These are phyloP conservation scores for Vicia villosa DNA, from an alignment of 306 rosid species.

Conservation along the genomic window DNA sequence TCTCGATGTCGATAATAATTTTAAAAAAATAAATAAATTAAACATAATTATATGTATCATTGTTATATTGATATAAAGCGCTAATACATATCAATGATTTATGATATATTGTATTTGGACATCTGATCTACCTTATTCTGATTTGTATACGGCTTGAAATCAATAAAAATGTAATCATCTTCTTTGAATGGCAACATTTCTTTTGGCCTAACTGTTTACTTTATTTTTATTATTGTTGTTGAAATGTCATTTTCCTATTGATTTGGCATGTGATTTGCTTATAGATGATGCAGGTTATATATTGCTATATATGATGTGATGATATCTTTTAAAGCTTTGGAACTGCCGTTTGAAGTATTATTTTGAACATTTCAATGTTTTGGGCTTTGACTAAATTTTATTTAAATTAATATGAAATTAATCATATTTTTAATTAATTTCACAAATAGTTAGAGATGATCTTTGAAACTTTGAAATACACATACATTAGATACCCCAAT, in stretches of 20 bases:
- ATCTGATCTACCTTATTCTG: too few species aligned
- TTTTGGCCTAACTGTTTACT: neutral
- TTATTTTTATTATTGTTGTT: neutral
- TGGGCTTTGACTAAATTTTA: slow-evolving; percentile 17
- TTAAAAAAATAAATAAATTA: too few species aligned
- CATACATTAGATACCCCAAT: neutral
- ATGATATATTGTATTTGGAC: too few species aligned
- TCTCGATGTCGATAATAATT: too few species aligned
- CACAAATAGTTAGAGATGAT: neutral
- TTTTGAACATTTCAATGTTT: slow-evolving; percentile 16
- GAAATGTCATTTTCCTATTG: neutral
- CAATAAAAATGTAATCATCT: too few species aligned
- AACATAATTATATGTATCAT: too few species aligned
- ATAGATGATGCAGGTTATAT: too few species aligned
- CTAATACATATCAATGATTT: too few species aligned
- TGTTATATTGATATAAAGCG: too few species aligned
- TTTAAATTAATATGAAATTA: neutral
- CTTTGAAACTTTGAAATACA: neutral
- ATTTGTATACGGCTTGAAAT: too few species aligned
- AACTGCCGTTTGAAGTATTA: slow-evolving; percentile 3
- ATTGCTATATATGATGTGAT: neutral
- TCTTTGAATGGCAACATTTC: neutral
- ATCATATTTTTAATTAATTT: neutral
- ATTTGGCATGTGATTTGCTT: neutral
- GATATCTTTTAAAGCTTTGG: slow-evolving; percentile 10